Evolutionary conservation across 257 asterid genomes (phyloP), one percentile per base, ranked within the genome.

Genomic region (Prunella vulgaris): DNA sequence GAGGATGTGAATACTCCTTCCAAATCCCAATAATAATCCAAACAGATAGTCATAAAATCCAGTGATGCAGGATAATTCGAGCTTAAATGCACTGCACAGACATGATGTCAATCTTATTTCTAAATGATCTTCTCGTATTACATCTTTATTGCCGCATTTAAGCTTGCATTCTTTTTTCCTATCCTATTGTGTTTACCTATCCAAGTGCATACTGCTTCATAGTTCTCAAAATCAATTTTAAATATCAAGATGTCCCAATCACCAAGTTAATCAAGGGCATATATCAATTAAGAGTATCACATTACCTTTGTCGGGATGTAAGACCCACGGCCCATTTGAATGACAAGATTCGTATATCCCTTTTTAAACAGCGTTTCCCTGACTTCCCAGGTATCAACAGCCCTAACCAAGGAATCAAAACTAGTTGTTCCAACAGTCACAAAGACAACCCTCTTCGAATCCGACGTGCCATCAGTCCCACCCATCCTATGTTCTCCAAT

Each of bases 281-380:
- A 56, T 54, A 42, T 33, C 5, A 30, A 32, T 44, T n/a, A 30
- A 35, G 18, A 70, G 68, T 71, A 51, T 54, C 58, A 33, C 10
- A 73, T 78, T 81, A 94, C 97, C 96, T 83, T 89, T 0, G 84
- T 54, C 15, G 97, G 97, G 49, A 79, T 74, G 80, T 83, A 89
- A 8, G 93, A 75, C 12, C 99, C 99, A 17, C 99, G 95, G 0
- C 99, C 99, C 90, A 91, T 89, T 73, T 94, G 99, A 82, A 94
- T 86, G 69, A 86, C 73, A 40, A 94, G 92, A 53, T 87, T 80
- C 0, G 96, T 84, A 54, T 94, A 94, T 18, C 97, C 97, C 67
- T 80, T 89, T 56, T 63, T 74, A 73, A 60, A 80, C 74, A 94
- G 61, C 67, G 85, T 89, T 68, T 86, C 85, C 75, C 63, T 86